These are phyloP conservation scores for Gamarada debralockiae DNA, from an alignment of 495 filamentous ascomycete species.

Conservation along the genomic window DNA sequence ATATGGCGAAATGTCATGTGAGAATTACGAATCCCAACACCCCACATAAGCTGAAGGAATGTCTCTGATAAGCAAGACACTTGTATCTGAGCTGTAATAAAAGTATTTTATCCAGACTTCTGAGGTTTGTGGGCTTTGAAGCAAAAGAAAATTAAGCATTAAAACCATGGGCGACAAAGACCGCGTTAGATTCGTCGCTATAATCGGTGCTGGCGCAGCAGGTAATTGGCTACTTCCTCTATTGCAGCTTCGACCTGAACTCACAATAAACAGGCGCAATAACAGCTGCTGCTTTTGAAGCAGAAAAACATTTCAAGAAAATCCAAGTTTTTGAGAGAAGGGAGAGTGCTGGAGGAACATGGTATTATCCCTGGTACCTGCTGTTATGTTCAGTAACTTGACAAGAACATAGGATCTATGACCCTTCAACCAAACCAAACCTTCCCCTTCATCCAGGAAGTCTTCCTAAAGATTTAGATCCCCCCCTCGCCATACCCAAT, in stretches of 20 bases:
- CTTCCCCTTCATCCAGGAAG: constrained; percentile 33
- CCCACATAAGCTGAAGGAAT: background rate
- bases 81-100: too few species aligned
- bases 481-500: constrained; percentile 35
- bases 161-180: constrained; percentile 19
- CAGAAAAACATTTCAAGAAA: constrained; percentile 44
- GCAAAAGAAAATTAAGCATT: background rate
- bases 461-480: constrained; percentile 37
- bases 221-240: constrained; percentile 29
- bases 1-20: constrained; percentile 9
- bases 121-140: background rate
- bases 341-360: constrained; percentile 43
- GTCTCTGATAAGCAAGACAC: too few species aligned
- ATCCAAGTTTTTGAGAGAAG: constrained; percentile 47
- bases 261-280: constrained; percentile 31
- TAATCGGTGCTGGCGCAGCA: constrained; percentile 47
- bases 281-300: constrained; percentile 39
- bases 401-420: constrained; percentile 37
- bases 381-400: background rate
- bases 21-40: constrained; percentile 9
- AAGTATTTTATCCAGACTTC: background rate
- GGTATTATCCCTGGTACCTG: constrained; percentile 26
- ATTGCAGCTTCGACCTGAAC: constrained; percentile 3
- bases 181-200: constrained; percentile 42
- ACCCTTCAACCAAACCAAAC: constrained; percentile 29